Evolutionary conservation across 495 filamentous ascomycete genomes (phyloP), one percentile per base, ranked within the genome.

Genomic region (Sordaria brevicollis): DNA sequence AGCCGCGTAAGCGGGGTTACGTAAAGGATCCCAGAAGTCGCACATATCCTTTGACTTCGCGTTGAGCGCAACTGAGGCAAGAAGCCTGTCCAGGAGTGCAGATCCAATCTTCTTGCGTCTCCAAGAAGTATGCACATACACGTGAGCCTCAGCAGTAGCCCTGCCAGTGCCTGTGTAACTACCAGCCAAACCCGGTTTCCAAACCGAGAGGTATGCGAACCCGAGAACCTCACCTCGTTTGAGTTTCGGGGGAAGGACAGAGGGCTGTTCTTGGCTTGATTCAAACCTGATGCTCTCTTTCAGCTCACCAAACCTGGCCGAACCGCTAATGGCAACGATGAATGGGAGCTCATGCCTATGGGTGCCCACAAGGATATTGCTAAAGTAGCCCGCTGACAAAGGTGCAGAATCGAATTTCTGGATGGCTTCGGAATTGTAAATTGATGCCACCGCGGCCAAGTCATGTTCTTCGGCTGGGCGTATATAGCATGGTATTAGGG

Each of bases 391-490:
- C 0, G 67, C 11, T 0, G 21, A 21, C 9, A 81, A 66, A 3
- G 74, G 77, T 17, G 70, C 13, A 3, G 75, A 76, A 72, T 83
- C 80, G 3, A 70, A 49, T 1, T 75, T 66, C 66, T 79, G 80
- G 21, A 77, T 65, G 17, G 76, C 80, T 57, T 83, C 81, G 31
- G 57, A 68, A 54, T 83, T 82, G 76, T 83, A 83, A 35, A 83
- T 78, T 3, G 35, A 66, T 1, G 68, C 19, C 7, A 82, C 70
- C 11, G 71, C 71, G 7, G 36, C 54, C 70, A 82, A 73, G 65
- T 83, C 81, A 8, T 34, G 17, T 57, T 66, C 49, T 54, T 68
- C 54, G 15, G 77, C 81, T 0, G 81, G 81, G 0, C 81, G 80
- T 34, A 83, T 49, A 49, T 79, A 74, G 37, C 74, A 78, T 0